Base-by-base conservation (phyloP, 208 protist genomes). In the Crithidia brevicula region DNA sequence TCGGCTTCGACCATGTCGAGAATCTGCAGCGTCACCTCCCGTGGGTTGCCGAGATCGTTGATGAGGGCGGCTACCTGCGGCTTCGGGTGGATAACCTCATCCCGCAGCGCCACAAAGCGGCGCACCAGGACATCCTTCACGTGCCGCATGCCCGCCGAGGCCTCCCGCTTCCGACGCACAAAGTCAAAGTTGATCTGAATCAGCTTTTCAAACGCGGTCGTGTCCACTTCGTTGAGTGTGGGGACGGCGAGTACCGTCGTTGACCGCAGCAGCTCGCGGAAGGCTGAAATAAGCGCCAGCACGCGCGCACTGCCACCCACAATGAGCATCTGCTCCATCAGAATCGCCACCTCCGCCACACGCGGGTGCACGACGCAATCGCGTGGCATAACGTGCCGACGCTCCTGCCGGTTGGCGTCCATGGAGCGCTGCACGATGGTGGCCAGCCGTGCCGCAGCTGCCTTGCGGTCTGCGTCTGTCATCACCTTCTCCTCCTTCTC, bases 271-370 rank as follows among this genome's bases (percentile, higher is more conserved):
- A 94, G 58, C 63, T 89, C 74, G 11, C 72, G 75, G 38, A 94
- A 89, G 25, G 88, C 82, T 13, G 72, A 70, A 52, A 94, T 81
- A 51, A 84, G 83, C 4, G 85, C 85, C 64, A 89, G 69, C 28
- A 81, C 82, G 23, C 88, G 88, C 28, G 88, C 88, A 69, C 87
- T 94, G 49, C 83, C 85, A 22, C 88, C 88, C 23, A 94, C 85
- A 46, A 94, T 53, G 11, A 79, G 72, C 88, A 90, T 89, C 50
- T 84, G 71, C 58, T 86, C 83, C 79, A 94, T 92, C 74, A 94
- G 61, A 38, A 90, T 49, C 11, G 77, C 76, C 43, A 83, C 72
- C 77, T 94, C 88, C 0, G 83, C 88, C 28, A 94, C 84, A 33
- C 82, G 88, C 27, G 86, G 82, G 68, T 94, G 88, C 23, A 94